These are phyloP conservation scores for Acanthamoeba polyphaga DNA, from an alignment of 208 protist genomes.

Conservation along the genomic window DNA sequence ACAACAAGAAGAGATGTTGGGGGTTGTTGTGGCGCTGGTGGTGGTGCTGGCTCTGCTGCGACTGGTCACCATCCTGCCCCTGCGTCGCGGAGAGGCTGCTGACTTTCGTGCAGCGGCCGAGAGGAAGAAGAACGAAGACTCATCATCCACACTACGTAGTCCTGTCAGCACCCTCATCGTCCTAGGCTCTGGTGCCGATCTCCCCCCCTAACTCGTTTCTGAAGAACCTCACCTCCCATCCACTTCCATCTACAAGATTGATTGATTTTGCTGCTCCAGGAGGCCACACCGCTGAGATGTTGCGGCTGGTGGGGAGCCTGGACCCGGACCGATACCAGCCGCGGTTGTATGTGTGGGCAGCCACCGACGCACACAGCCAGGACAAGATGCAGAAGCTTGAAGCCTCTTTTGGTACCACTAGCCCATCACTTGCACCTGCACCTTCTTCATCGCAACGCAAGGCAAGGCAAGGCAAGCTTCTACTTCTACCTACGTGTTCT, in stretches of 20 bases:
- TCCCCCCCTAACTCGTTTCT: too few relatives aligned
- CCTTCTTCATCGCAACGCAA: too few relatives aligned
- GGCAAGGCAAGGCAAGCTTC: too few relatives aligned
- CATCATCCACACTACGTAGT: too few relatives aligned
- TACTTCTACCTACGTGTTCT: not conserved
- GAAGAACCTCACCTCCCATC: too few relatives aligned
- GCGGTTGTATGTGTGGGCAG: constrained; percentile 81
- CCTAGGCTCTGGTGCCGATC: constrained; percentile 16
- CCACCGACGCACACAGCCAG: constrained; percentile 78
- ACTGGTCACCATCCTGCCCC: not conserved
- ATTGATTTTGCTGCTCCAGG: constrained; percentile 59
- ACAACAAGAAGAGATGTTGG: not conserved
- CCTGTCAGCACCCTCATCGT: constrained; percentile 15
- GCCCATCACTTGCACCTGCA: too few relatives aligned
- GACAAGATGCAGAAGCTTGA: constrained; percentile 72
- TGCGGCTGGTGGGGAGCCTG: constrained; percentile 76
- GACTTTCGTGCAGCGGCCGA: not conserved
- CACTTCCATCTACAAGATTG: too few relatives aligned
- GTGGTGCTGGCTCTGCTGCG: not conserved
- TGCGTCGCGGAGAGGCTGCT: not conserved
- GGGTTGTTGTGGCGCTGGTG: not conserved
- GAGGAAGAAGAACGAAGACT: not conserved
- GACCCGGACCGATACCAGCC: constrained; percentile 74
- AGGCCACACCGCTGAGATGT: constrained; percentile 90
- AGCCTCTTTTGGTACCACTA: not conserved